Conservation (phyloP, 164 flowering plant genomes). For the Tetracentron sinense region DNA sequence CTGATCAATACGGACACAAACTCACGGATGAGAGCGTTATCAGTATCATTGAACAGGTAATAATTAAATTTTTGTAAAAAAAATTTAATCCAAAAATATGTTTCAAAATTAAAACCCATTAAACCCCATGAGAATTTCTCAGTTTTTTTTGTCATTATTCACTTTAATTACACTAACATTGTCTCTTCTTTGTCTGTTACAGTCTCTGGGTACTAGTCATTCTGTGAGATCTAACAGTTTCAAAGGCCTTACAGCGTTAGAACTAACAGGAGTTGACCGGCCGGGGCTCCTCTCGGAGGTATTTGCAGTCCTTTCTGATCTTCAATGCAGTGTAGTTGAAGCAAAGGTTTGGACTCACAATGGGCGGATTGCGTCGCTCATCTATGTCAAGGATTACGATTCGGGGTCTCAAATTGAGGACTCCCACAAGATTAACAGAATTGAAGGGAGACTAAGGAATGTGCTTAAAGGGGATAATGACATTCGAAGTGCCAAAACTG, state of each 20-base stretch:
- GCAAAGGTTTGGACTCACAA: constrained; percentile 85
- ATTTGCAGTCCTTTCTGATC: constrained; percentile 62
- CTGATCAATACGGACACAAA: constrained; percentile 62
- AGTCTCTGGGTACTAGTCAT: constrained; percentile 44
- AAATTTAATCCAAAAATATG: no score
- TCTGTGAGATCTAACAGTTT: constrained; percentile 19
- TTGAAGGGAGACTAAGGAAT: constrained; percentile 52
- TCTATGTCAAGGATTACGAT: constrained; percentile 54
- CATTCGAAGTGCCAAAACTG: constrained; percentile 65
- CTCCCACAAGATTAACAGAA: constrained; percentile 39
- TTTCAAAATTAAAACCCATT: no score
- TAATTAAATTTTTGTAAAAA: no score
- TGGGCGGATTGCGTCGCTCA: constrained; percentile 65
- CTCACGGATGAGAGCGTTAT: constrained; percentile 63
- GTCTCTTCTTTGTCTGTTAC: no score
- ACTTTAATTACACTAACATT: no score
- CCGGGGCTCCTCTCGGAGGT: constrained; percentile 77
- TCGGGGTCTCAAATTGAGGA: constrained; percentile 64
- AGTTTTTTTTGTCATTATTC: no score
- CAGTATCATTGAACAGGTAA: constrained; percentile 65
- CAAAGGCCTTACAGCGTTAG: constrained; percentile 60
- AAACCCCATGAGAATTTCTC: no score
- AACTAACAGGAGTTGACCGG: constrained; percentile 74
- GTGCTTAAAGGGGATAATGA: constrained; percentile 69
- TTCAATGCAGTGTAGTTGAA: constrained; percentile 65